Evolutionary conservation across 2,329 filamentous ascomycete species (phyloP).

Genomic region (Ophiostoma piceae): DNA sequence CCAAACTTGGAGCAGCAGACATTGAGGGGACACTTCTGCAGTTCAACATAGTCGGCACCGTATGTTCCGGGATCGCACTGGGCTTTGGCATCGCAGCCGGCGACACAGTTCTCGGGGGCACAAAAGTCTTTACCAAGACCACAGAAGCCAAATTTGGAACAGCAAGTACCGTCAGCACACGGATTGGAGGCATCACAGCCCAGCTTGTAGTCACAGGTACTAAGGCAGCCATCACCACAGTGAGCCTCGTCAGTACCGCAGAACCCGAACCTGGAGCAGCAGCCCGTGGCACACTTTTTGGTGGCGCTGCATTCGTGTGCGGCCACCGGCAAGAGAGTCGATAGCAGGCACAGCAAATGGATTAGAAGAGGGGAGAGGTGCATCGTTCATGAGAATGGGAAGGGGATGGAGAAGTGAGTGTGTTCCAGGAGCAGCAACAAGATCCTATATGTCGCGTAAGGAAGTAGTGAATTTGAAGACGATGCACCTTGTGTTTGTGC

Average conservation of each 20-base stretch:
- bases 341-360: not conserved
- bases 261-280: not conserved
- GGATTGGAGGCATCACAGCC: not conserved
- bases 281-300: not conserved
- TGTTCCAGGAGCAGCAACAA: not conserved
- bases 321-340: not conserved
- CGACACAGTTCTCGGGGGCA: not conserved
- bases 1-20: not conserved
- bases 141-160: not conserved
- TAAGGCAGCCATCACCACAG: conserved; percentile 3
- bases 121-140: not conserved
- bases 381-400: not conserved
- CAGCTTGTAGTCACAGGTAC: not conserved
- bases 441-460: not conserved
- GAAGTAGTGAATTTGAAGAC: not conserved
- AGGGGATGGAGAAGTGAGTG: not conserved
- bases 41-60: not conserved
- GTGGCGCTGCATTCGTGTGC: conserved; percentile 1
- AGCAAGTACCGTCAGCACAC: not conserved
- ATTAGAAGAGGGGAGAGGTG: not conserved
- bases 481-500: not conserved
- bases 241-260: not conserved
- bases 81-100: not conserved
- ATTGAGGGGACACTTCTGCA: not conserved
- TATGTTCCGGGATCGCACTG: not conserved